These are phyloP conservation scores for Protomyces inouyei DNA, from an alignment of 1,139 yeast genomes.

Conservation along the genomic window DNA sequence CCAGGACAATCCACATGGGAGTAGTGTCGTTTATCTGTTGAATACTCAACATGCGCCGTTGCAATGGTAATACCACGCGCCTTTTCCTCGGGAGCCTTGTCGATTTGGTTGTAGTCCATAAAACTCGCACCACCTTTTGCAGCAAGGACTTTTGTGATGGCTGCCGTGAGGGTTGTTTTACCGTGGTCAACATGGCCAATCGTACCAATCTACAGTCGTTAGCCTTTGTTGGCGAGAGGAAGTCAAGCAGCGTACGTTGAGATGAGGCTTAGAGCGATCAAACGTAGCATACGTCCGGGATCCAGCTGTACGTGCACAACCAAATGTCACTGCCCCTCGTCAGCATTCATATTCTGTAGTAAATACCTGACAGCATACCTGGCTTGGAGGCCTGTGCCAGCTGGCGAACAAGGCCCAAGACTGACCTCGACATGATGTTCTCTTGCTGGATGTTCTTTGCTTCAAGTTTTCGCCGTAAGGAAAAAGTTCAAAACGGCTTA, in stretches of 20 bases:
- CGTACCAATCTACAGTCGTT: constrained; percentile 58
- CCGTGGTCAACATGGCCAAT: constrained; percentile 98
- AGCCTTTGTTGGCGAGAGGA: constrained; percentile 17
- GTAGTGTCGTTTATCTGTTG: constrained; percentile 86
- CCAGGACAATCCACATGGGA: constrained; percentile 99
- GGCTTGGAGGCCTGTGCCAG: constrained; percentile 6
- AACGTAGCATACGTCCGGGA: constrained; percentile 47
- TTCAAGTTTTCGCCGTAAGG: not conserved
- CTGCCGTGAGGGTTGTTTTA: constrained; percentile 96
- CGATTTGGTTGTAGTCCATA: constrained; percentile 89
- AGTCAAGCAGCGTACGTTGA: constrained; percentile 46
- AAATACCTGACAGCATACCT: not conserved
- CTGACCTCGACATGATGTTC: constrained; percentile 6
- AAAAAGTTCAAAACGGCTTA: not conserved
- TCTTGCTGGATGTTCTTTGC: not conserved
- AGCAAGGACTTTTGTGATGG: constrained; percentile 91
- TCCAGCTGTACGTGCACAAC: not conserved
- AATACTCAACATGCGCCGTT: constrained; percentile 94
- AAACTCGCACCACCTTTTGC: constrained; percentile 86
- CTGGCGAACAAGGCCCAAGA: constrained; percentile 18
- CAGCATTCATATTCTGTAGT: not conserved
- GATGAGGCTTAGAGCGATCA: constrained; percentile 91
- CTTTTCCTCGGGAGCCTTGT: constrained; percentile 98
- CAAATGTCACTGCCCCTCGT: not conserved
- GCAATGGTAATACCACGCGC: constrained; percentile 99